Evolutionary conservation across 768 basidiomycete genomes (phyloP), one percentile per base, ranked within the genome.

Genomic region (Phlebiopsis gigantea): DNA sequence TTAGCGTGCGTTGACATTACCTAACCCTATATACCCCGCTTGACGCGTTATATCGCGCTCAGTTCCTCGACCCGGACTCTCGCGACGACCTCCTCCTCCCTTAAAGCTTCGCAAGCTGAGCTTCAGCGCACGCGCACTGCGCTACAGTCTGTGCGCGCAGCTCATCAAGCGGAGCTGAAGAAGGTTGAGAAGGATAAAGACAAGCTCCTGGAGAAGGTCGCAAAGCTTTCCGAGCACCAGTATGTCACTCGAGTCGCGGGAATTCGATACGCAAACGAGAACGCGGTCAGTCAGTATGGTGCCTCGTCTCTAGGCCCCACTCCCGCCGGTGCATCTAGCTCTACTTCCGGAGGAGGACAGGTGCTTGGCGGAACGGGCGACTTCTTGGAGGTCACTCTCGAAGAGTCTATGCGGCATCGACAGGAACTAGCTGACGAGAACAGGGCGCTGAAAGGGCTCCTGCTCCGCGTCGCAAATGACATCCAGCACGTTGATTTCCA

Each of bases 161-260:
- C 85, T 0, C 82, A 90, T 59, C 77, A 81, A 56, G 75, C 77
- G 31, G 92, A 93, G 66, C 67, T 90, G 30, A 91, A 86, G 77
- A 88, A 87, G 75, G 82, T 81, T 64, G 91, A 94, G 62, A 87
- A 85, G 61, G 90, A 93, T 41, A 70, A 85, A 17, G 90, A 93
- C 63, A 78, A 83, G 17, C 83, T 87, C 66, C 61, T 80, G 25
- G 90, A 93, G 48, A 83, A 82, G 61, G 91, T 88, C 88, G 73
- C 76, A 26, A 91, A 84, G 65, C 67, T 93, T 17, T 72, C 80
- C 5, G 90, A 91, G 56, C 50, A 51, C 50, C 50, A 51, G 21
- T 51, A 22, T 41, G 50, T 51, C 7, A 51, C 50, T 2, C 50
- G 50, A 7, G 34, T 51, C 4, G 76, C 80, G 54, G 86, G 88